These are phyloP conservation scores for Caulochytrium protostelioides DNA, from an alignment of 371 early-diverging fungal genomes.

Conservation along the genomic window DNA sequence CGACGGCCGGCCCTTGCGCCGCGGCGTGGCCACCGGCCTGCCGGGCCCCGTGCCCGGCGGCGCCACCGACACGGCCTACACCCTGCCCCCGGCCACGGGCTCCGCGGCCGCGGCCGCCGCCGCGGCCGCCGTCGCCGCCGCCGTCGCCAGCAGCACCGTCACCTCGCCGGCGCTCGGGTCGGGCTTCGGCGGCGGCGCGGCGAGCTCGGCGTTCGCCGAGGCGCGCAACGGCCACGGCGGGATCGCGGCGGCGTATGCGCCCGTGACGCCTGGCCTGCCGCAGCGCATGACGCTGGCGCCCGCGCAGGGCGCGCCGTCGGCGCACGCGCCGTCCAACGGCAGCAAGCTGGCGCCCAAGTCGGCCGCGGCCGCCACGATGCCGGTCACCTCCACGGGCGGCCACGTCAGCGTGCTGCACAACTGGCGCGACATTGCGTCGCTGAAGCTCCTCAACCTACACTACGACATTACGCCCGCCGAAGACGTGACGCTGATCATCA, in stretches of 20 bases:
- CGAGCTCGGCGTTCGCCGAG: background rate
- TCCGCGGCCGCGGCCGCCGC: background rate
- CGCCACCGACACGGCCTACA: no score
- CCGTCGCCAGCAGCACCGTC: conserved; percentile 10
- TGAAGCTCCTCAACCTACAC: conserved; percentile 63
- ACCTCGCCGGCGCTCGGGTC: conserved; percentile 43
- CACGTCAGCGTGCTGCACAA: conserved; percentile 6
- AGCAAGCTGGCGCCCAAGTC: no score
- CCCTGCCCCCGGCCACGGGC: no score
- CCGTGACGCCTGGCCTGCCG: no score
- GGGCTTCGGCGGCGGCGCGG: background rate
- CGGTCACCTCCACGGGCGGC: no score
- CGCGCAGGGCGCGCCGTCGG: no score
- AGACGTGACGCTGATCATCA: conserved; percentile 59
- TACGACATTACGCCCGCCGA: conserved; percentile 89
- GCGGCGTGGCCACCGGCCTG: conserved; percentile 3
- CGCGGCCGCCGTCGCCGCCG: conserved; percentile 3
- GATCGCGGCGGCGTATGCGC: no score
- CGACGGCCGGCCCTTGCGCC: conserved; percentile 4
- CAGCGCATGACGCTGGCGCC: no score
- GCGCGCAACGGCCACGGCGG: background rate
- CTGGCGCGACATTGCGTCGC: conserved; percentile 22
- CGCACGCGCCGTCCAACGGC: no score
- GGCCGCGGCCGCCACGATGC: no score
- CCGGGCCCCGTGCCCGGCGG: no score